Evolutionary conservation across 768 basidiomycete species (phyloP).

Genomic region (Leucocoprinus sp.): DNA sequence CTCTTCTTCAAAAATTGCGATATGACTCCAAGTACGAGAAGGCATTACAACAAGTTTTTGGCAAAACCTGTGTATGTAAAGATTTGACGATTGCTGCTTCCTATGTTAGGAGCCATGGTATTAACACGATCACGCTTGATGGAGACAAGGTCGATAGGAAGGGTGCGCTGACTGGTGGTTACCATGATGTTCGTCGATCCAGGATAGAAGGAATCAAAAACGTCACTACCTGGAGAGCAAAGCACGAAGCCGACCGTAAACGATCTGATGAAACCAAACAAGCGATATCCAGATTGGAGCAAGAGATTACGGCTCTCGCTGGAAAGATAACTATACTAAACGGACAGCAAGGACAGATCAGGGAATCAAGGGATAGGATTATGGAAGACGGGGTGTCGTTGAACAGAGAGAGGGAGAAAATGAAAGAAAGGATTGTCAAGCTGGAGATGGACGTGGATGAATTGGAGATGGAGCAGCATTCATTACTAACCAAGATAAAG

Average conservation of each 20-base stretch:
- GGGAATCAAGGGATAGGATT: constrained; percentile 60
- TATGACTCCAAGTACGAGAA: constrained; percentile 65
- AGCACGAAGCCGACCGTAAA: constrained; percentile 56
- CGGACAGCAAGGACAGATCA: constrained; percentile 63
- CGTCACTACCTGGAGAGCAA: constrained; percentile 67
- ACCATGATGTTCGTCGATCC: constrained; percentile 85
- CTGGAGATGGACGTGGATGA: constrained; percentile 66
- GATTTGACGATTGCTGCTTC: constrained; percentile 89
- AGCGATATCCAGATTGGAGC: constrained; percentile 65
- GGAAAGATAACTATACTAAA: constrained; percentile 66
- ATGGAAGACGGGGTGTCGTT: constrained; percentile 52
- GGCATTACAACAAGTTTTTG: constrained; percentile 96
- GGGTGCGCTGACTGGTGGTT: constrained; percentile 93
- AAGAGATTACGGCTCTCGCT: constrained; percentile 70
- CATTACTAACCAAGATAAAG: constrained; percentile 51
- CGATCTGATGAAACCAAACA: constrained; percentile 68
- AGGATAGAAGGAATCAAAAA: constrained; percentile 81
- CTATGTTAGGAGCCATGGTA: constrained; percentile 88
- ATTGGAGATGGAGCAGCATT: constrained; percentile 60
- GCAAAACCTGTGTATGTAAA: constrained; percentile 92
- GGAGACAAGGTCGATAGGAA: constrained; percentile 98
- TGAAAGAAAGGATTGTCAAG: constrained; percentile 49
- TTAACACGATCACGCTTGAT: constrained; percentile 96
- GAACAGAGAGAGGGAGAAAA: constrained; percentile 61
- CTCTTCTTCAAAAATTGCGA: constrained; percentile 73